Base-by-base conservation (phyloP, 768 basidiomycete species). In the Amanita muscaria region DNA sequence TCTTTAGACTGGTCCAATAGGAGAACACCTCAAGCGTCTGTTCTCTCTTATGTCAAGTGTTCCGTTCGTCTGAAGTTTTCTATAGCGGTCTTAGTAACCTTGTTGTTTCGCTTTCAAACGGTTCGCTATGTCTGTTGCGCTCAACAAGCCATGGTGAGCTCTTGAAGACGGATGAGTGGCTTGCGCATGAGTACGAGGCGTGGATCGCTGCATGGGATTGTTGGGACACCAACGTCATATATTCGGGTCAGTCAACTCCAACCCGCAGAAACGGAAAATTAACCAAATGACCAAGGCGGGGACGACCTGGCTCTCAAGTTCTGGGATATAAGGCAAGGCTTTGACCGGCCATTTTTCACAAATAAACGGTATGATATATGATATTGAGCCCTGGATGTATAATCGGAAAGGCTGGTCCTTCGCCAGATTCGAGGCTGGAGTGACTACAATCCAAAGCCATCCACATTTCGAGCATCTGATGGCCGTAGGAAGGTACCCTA, bases 1-100 rank as follows among this genome's bases (percentile, higher is more conserved):
- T 97, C 92, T 7, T 64, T 98, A 21, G 96, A 97, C 61, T 99
- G 92, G 90, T 85, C 87, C 1, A 84, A 85, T 53, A 74, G 87
- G 14, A 71, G 76, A 24, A 59, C 49, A 21, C 62, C 65, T n/a
- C 64, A 64, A 44, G 61, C 49, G 82, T 82, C 62, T 18, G 72
- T 48, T 18, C 10, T 16, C 36, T 24, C 16, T 24, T 15, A 18
- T 31, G 35, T 30, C 38, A 16, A 21, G 35, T 6, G 27, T 35
- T 19, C 12, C 27, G 19, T 35, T 25, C 36, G 36, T 5, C 22
- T 19, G 15, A 48, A 5, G 40, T 29, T 11, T 29, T 9, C 40
- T 23, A 5, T 46, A 86, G 79, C 35, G 56, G 58, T 18, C 56
- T 68, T 11, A 80, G 79, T 9, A 73, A 73, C 7, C 62, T 97